A percentile compares a stretch with the other conserved stretches of the same genome.
Conservation (phyloP, 306 rosid genomes). For the Neltuma alba region DNA sequence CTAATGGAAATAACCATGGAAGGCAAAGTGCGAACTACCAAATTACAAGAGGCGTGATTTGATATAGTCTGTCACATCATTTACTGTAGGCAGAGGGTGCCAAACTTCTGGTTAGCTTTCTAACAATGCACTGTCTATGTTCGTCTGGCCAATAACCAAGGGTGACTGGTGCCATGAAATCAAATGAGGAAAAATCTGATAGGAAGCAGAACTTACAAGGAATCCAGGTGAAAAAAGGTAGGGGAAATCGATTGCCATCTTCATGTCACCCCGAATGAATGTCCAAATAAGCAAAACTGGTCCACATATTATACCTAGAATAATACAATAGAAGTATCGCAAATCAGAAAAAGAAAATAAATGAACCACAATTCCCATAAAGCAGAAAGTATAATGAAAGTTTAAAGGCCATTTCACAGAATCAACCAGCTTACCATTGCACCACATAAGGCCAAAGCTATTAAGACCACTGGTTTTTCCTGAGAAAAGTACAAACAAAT, state of each 20-base stretch:
- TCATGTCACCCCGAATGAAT: conserved; percentile 76
- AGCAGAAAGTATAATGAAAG: not conserved
- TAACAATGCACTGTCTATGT: not conserved
- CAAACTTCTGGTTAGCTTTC: conserved; percentile 23
- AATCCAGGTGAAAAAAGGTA: conserved; percentile 83
- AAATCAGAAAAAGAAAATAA: conserved; percentile 16
- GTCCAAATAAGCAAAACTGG: conserved; percentile 84
- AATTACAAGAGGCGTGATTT: conserved; percentile 4
- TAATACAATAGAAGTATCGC: conserved; percentile 13
- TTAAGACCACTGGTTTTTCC: conserved; percentile 97
- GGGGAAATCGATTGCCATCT: conserved; percentile 66
- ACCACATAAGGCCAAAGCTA: conserved; percentile 99
- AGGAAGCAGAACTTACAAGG: conserved; percentile 53
- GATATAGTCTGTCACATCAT: not conserved
- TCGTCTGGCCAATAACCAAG: conserved; percentile 7
- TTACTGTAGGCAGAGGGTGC: not conserved
- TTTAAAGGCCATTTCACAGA: conserved; percentile 20
- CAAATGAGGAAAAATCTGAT: conserved; percentile 22
- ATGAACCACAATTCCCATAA: not conserved
- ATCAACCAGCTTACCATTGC: conserved; percentile 70
- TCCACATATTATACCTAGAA: conserved; percentile 74
- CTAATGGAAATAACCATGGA: not conserved
- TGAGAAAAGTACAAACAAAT: conserved; percentile 41
- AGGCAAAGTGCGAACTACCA: not conserved
- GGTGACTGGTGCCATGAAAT: conserved; percentile 2